These are phyloP conservation scores for Ogataea degrootiae DNA, from an alignment of 805 yeast species.

Conservation along the genomic window DNA sequence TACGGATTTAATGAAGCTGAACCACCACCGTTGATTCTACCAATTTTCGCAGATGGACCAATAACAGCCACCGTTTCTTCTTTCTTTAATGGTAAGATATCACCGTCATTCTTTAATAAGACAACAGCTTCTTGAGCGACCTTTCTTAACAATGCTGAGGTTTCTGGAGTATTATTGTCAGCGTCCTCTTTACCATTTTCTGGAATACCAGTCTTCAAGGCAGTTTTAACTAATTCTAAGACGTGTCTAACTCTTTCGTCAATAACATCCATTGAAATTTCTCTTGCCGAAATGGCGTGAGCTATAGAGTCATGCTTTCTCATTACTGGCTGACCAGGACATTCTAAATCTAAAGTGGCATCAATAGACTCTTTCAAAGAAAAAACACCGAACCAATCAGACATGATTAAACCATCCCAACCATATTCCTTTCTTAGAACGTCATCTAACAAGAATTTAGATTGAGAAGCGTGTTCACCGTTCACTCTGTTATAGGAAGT, in stretches of 20 bases:
- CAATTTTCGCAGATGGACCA: constrained; percentile 53
- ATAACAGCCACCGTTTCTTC: constrained; percentile 44
- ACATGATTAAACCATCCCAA: constrained; percentile 53
- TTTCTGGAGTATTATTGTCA: constrained; percentile 45
- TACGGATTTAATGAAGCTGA: constrained; percentile 41
- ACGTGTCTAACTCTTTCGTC: constrained; percentile 47
- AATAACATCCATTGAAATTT: constrained; percentile 37
- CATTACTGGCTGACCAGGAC: constrained; percentile 59
- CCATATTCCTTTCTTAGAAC: constrained; percentile 54
- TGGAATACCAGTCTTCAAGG: constrained; percentile 37
- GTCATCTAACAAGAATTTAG: constrained; percentile 38
- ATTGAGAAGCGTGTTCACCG: constrained; percentile 55
- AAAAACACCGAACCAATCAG: constrained; percentile 64
- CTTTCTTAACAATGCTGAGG: constrained; percentile 38
- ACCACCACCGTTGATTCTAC: constrained; percentile 58
- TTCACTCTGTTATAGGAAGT: constrained; percentile 60
- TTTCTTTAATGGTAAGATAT: constrained; percentile 43
- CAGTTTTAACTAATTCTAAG: constrained; percentile 43
- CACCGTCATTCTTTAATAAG: constrained; percentile 48
- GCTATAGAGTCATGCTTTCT: constrained; percentile 37
- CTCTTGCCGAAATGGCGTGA: constrained; percentile 41
- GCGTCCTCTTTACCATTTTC: constrained; percentile 34
- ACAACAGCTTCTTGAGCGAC: constrained; percentile 51
- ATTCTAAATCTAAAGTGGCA: constrained; percentile 60
- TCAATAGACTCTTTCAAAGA: constrained; percentile 43